Conservation (phyloP, 805 yeast species). For the Brettanomyces naardenensis region DNA sequence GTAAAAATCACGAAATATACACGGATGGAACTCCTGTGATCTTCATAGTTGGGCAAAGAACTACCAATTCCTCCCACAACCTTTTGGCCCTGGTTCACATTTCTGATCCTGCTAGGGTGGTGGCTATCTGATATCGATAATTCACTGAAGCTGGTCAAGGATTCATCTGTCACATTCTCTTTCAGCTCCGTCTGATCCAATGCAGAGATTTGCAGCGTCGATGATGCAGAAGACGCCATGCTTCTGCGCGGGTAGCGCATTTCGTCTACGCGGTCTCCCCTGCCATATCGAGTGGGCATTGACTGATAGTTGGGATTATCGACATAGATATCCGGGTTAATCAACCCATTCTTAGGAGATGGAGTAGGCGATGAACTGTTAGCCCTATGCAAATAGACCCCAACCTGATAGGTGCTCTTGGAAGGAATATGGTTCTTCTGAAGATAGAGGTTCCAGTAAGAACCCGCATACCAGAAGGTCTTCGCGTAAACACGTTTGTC, state of each 20-base stretch:
- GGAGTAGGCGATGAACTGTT: constrained; percentile 22
- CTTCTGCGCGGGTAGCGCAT: not conserved
- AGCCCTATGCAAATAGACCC: constrained; percentile 49
- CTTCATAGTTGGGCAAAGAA: constrained; percentile 31
- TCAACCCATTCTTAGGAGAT: constrained; percentile 26
- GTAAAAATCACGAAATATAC: constrained; percentile 49
- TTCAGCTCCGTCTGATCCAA: constrained; percentile 2
- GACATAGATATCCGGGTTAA: constrained; percentile 31
- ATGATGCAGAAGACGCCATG: not conserved
- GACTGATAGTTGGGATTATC: constrained; percentile 19
- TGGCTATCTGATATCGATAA: not conserved
- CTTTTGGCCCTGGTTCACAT: not conserved
- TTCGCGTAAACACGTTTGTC: constrained; percentile 43
- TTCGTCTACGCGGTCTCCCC: not conserved
- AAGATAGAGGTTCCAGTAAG: constrained; percentile 49
- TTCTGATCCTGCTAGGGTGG: not conserved
- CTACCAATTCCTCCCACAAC: not conserved
- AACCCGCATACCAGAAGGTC: constrained; percentile 54
- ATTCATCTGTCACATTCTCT: constrained; percentile 17
- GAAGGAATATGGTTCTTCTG: constrained; percentile 35
- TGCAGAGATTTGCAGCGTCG: not conserved
- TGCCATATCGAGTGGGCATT: constrained; percentile 13
- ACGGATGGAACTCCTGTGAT: constrained; percentile 35
- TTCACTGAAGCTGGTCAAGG: constrained; percentile 5
- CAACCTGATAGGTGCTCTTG: constrained; percentile 40